These are phyloP conservation scores for Laetiporus sulphureus DNA, from an alignment of 1,284 basidiomycete species.

Conservation along the genomic window DNA sequence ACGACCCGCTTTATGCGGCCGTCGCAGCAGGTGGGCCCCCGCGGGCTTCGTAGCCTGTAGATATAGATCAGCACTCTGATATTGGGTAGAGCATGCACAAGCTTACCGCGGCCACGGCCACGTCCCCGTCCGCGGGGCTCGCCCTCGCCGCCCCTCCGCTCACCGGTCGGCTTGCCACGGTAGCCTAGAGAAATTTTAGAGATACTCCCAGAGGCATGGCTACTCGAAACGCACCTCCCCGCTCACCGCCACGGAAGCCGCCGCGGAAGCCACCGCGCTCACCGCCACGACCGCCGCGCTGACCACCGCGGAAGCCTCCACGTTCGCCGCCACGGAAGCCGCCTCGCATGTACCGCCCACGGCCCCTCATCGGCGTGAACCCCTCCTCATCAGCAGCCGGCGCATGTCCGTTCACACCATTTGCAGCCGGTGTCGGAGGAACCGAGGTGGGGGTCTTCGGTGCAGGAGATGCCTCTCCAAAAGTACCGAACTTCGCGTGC, in stretches of 20 bases:
- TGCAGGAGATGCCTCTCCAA: constrained; percentile 25
- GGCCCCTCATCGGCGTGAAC: constrained; percentile 43
- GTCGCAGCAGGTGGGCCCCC: constrained; percentile 6
- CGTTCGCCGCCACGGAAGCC: constrained; percentile 28
- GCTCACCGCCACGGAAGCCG: constrained; percentile 19
- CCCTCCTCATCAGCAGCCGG: constrained; percentile 49
- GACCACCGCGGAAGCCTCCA: constrained; percentile 24
- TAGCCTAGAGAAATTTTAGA: constrained; percentile 25
- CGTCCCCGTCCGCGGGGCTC: constrained; percentile 36
- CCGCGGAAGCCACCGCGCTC: constrained; percentile 31
- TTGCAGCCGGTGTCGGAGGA: constrained; percentile 10
- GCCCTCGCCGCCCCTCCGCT: constrained; percentile 33
- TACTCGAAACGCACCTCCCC: constrained; percentile 22
- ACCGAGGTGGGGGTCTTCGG: constrained; percentile 17
- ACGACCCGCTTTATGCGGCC: no score
- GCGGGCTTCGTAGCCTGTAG: constrained; percentile 12
- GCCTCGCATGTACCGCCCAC: constrained; percentile 21
- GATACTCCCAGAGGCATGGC: no score
- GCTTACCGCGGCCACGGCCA: constrained; percentile 31
- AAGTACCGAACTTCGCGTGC: constrained; percentile 36
- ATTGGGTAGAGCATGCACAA: no score
- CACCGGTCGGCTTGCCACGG: constrained; percentile 31
- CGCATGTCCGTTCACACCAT: constrained; percentile 18
- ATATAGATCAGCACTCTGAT: no score
- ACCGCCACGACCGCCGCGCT: no score